Evolutionary conservation across 805 yeast species (phyloP).

Genomic region (Monosporozyma siamensis): DNA sequence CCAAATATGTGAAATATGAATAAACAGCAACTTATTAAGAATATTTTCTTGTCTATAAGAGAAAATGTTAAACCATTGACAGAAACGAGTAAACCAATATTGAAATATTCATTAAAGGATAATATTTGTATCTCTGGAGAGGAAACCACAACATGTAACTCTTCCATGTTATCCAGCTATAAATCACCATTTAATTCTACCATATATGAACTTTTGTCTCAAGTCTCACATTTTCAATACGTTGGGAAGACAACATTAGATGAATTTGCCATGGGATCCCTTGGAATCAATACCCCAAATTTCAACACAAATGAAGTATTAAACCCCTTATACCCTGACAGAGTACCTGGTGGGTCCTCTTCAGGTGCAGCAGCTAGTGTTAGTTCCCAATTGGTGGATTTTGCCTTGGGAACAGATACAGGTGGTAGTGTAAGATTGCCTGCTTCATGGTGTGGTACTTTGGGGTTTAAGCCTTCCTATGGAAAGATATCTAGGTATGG

Average conservation of each 20-base stretch:
- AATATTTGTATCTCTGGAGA: slow-evolving; percentile 51
- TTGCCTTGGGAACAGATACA: slow-evolving; percentile 89
- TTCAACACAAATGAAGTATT: slow-evolving; percentile 41
- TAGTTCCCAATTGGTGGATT: slow-evolving; percentile 51
- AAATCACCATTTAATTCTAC: slow-evolving; percentile 78
- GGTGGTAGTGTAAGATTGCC: slow-evolving; percentile 96
- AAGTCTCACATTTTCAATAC: slow-evolving; percentile 39
- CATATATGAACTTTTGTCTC: slow-evolving; percentile 44
- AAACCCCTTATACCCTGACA: slow-evolving; percentile 1
- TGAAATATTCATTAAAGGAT: slow-evolving; percentile 50
- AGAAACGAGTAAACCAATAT: not conserved
- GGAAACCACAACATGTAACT: slow-evolving; percentile 69
- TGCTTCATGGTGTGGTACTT: slow-evolving; percentile 72
- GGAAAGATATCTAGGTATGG: slow-evolving; percentile 92
- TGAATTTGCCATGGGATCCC: slow-evolving; percentile 96
- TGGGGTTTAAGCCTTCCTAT: slow-evolving; percentile 90
- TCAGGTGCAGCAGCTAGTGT: slow-evolving; percentile 96
- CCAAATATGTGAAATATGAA: no score
- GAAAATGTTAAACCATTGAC: slow-evolving; percentile 40
- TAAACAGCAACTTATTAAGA: slow-evolving; percentile 7
- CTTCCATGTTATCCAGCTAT: slow-evolving; percentile 51
- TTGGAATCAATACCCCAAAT: slow-evolving; percentile 53
- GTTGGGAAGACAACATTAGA: slow-evolving; percentile 88
- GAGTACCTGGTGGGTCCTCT: slow-evolving; percentile 71
- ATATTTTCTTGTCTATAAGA: slow-evolving; percentile 46